A percentile compares a stretch with the other conserved stretches of the same genome.
Evolutionary conservation across 257 asterid species (phyloP).

Genomic region (Catharanthus roseus): DNA sequence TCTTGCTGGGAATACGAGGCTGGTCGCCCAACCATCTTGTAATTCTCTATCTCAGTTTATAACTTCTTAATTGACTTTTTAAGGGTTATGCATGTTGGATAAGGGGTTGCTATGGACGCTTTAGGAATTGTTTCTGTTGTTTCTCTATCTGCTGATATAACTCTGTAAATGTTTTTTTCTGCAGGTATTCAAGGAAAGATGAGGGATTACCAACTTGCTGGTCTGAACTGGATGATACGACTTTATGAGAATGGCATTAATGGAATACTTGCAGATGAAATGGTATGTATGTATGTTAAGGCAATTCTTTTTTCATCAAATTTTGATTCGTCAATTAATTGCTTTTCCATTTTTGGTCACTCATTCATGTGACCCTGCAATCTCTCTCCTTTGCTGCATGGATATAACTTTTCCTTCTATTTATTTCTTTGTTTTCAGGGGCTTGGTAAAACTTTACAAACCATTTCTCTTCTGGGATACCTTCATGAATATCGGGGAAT

Average conservation of each 20-base stretch:
- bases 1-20: slow-evolving; percentile 76
- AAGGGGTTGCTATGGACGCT: too few species aligned
- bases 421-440: slow-evolving; percentile 44
- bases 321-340: neutral
- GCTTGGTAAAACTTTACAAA: slow-evolving; percentile 95
- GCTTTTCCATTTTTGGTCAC: neutral
- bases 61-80: neutral
- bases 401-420: neutral
- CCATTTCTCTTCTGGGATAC: slow-evolving; percentile 92
- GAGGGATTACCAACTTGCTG: slow-evolving; percentile 99
- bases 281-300: slow-evolving; percentile 61
- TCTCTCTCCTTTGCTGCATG: neutral
- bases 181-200: slow-evolving; percentile 98
- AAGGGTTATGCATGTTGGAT: neutral
- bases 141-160: neutral
- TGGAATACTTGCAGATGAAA: slow-evolving; percentile 99
- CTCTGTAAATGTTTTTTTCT: neutral
- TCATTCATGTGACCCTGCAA: neutral
- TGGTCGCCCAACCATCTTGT: slow-evolving; percentile 93
- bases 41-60: slow-evolving; percentile 23
- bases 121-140: neutral
- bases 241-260: slow-evolving; percentile 97
- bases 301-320: neutral
- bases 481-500: slow-evolving; percentile 94
- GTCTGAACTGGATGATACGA: slow-evolving; percentile 92